Percentiles rank a stretch among this genome's conserved stretches.
These are phyloP conservation scores for Breynia disticha DNA, from an alignment of 441 rosid species.

Conservation along the genomic window DNA sequence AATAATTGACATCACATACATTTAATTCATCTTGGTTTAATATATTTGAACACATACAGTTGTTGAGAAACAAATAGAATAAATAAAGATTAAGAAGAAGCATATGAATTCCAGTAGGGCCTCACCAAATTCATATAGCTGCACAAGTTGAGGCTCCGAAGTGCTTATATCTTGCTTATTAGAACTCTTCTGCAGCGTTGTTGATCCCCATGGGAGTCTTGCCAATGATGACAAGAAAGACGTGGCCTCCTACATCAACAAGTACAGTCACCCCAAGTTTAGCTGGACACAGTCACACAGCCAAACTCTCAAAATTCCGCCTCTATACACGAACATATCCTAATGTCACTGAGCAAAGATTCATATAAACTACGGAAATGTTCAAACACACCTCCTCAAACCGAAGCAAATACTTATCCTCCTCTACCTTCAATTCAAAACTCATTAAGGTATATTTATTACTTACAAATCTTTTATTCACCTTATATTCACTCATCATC, in stretches of 20 bases:
- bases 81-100: too few species aligned
- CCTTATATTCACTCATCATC: background rate
- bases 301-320: too few species aligned
- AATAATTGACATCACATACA: too few species aligned
- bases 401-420: too few species aligned
- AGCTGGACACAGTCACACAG: too few species aligned
- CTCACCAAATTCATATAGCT: slow-evolving; percentile 72
- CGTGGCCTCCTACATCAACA: slow-evolving; percentile 34
- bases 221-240: slow-evolving; percentile 61
- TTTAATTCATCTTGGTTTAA: too few species aligned
- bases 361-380: too few species aligned
- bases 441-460: background rate
- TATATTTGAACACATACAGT: too few species aligned
- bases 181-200: slow-evolving; percentile 21
- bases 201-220: slow-evolving; percentile 76
- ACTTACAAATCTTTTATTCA: background rate
- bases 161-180: slow-evolving; percentile 15
- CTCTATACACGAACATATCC: too few species aligned
- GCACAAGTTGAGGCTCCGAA: slow-evolving; percentile 40
- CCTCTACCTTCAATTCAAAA: background rate
- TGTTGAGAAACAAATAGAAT: too few species aligned
- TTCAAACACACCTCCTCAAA: too few species aligned
- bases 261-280: background rate
- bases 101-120: background rate
- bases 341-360: too few species aligned